A percentile compares a stretch with the other conserved stretches of the same genome.
These are phyloP conservation scores for Terana coerulea DNA, from an alignment of 768 basidiomycete genomes.

Conservation along the genomic window DNA sequence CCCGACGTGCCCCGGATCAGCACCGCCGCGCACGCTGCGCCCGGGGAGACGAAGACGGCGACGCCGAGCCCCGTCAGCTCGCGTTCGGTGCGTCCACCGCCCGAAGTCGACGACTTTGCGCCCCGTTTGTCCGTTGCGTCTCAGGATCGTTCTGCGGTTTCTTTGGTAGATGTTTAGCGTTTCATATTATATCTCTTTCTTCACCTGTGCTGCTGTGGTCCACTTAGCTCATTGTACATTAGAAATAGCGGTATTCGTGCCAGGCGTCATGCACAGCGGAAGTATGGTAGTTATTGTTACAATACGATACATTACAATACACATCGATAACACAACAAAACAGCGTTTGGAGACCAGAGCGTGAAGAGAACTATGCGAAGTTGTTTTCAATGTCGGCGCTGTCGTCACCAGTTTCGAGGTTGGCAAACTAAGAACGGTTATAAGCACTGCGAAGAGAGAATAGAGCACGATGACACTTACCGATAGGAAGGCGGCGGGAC, in stretches of 20 bases:
- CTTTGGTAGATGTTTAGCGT: slow-evolving; percentile 17
- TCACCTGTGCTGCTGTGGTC: slow-evolving; percentile 5
- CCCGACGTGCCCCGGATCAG: slow-evolving; percentile 4
- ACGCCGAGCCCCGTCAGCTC: background rate
- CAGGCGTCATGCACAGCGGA: slow-evolving; percentile 2
- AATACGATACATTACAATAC: slow-evolving; percentile 12
- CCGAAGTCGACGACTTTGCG: slow-evolving; percentile 13
- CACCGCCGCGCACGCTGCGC: background rate
- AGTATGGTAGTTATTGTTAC: slow-evolving; percentile 12
- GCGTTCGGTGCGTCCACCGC: background rate
- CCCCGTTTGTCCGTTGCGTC: slow-evolving; percentile 1
- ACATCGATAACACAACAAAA: slow-evolving; percentile 11
- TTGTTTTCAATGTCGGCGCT: slow-evolving; percentile 95
- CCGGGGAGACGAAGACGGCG: background rate
- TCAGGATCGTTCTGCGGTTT: slow-evolving; percentile 10
- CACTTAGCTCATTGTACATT: slow-evolving; percentile 6
- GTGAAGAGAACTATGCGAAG: slow-evolving; percentile 58
- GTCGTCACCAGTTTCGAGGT: slow-evolving; percentile 85
- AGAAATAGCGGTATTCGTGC: background rate
- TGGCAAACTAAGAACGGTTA: slow-evolving; percentile 64
- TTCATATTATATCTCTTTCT: slow-evolving; percentile 4
- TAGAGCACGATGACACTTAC: slow-evolving; percentile 43
- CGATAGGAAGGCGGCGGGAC: slow-evolving; percentile 90
- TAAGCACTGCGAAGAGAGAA: background rate
- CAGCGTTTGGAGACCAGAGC: slow-evolving; percentile 12